Base-by-base conservation (phyloP, 164 flowering plant genomes). In the Chimonanthus praecox region DNA sequence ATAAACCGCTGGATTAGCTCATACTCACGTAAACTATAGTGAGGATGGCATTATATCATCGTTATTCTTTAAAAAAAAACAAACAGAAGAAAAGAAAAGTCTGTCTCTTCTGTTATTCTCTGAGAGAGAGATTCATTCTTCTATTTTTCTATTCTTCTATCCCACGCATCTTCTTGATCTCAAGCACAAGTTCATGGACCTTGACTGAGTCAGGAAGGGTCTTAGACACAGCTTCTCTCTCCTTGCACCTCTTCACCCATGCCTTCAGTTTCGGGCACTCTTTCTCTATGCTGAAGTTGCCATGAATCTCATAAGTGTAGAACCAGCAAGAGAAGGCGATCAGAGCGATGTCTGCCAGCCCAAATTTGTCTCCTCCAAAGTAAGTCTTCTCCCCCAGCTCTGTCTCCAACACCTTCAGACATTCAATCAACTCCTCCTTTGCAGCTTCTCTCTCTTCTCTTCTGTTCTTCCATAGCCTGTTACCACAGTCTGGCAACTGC, bases 151-250 rank as follows among this genome's bases (percentile, higher is more conserved):
- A 11, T 5, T 54, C 10, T 58, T 64, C 62, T 9, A 64, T 46
- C 63, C 72, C 73, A 46, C 4, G 21, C 49, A 20, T 63, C 64
- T 75, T 70, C 62, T 18, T 60, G 43, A 64, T 1, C 10, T 2
- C 16, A 10, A 45, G 8, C 4, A 68, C 51, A 16, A 61, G 43
- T n/a, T 76, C 79, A 10, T 18, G 48, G 1, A 76, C 9, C 69
- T 72, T 76, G 49, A 5, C 45, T 5, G 62, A 15, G 47, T 76
- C 79, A 0, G 68, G 72, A 43, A 76, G 68, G 7, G 43, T 2
- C 72, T 76, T 72, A 45, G 69, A 72, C n/a, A 76, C 78, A n/a
- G 72, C 72, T 45, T 72, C 75, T 47, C 68, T 68, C 58, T 76
- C 72, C 75, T 72, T 69, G 33, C 33, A 33, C 33, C 33, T 33